phyloP scores from a whole-genome alignment of 2,329 filamentous ascomycete species.

The Neofusicoccum sp. region DNA sequence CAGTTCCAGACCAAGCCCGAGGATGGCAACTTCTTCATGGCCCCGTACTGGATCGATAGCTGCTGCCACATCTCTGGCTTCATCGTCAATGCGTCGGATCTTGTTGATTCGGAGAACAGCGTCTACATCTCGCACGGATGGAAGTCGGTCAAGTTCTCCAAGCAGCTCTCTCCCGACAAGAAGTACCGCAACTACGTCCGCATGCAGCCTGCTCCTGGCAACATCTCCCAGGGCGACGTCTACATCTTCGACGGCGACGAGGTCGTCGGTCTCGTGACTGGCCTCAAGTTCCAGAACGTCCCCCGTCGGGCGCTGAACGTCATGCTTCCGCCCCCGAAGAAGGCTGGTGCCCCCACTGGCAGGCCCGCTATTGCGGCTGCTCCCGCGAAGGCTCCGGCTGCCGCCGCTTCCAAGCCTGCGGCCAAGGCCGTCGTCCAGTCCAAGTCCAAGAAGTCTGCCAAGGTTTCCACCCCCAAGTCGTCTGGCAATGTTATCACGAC shows the following conservation, averaged over 20 bases:
- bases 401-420: conserved; percentile 46
- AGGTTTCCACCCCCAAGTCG: conserved; percentile 47
- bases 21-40: conserved; percentile 60
- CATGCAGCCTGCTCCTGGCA: conserved; percentile 60
- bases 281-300: conserved; percentile 68
- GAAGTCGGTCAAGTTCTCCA: conserved; percentile 61
- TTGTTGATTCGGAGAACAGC: conserved; percentile 60
- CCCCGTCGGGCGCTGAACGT: conserved; percentile 68
- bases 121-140: conserved; percentile 66
- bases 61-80: conserved; percentile 61
- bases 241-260: conserved; percentile 63
- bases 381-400: conserved; percentile 39
- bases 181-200: conserved; percentile 64
- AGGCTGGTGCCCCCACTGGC: conserved; percentile 39
- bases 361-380: conserved; percentile 38
- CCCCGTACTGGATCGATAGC: conserved; percentile 63
- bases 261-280: conserved; percentile 60
- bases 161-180: conserved; percentile 53
- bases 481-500: conserved; percentile 51
- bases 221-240: conserved; percentile 62
- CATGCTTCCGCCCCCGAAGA: conserved; percentile 64
- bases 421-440: conserved; percentile 1
- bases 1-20: conserved; percentile 58
- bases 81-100: conserved; percentile 62
- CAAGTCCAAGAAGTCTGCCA: conserved; percentile 47